Evolutionary conservation across 1,284 basidiomycete genomes (phyloP).

Genomic region (Microbotryum saponariae): DNA sequence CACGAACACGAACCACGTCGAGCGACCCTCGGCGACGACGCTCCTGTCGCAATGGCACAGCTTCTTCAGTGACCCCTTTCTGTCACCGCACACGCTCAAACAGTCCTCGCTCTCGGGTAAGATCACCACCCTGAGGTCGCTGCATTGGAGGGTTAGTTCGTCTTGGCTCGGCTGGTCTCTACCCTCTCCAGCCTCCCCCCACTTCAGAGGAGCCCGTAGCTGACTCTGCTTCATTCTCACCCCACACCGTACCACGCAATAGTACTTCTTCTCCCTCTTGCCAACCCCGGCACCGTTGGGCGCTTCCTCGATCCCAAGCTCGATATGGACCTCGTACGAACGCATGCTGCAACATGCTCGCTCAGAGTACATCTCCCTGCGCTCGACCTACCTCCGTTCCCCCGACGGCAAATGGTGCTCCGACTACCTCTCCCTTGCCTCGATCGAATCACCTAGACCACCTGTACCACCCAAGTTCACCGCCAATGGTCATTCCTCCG

Average conservation of each 20-base stretch:
- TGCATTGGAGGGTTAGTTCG: constrained; percentile 43
- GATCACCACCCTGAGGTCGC: constrained; percentile 34
- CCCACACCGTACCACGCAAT: not conserved
- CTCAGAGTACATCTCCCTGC: constrained; percentile 39
- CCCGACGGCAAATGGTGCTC: constrained; percentile 46
- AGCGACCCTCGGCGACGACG: not conserved
- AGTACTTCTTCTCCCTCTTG: constrained; percentile 43
- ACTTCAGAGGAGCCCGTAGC: not conserved
- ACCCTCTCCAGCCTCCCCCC: not conserved
- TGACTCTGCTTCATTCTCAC: not conserved
- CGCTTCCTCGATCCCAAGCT: constrained; percentile 30
- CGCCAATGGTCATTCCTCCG: not conserved
- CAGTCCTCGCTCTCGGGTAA: constrained; percentile 29
- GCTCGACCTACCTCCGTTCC: constrained; percentile 43
- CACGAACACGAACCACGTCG: not conserved
- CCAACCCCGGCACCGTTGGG: constrained; percentile 41
- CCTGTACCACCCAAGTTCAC: not conserved
- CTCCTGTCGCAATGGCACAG: constrained; percentile 34
- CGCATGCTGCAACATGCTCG: constrained; percentile 25
- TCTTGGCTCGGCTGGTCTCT: not conserved
- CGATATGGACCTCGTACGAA: constrained; percentile 11
- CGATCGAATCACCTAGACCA: not conserved
- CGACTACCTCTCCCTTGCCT: constrained; percentile 9
- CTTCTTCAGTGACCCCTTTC: constrained; percentile 41
- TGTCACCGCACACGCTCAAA: constrained; percentile 38